These are phyloP conservation scores for Dryas integrifolia DNA, from an alignment of 331 rosid genomes.

Conservation along the genomic window DNA sequence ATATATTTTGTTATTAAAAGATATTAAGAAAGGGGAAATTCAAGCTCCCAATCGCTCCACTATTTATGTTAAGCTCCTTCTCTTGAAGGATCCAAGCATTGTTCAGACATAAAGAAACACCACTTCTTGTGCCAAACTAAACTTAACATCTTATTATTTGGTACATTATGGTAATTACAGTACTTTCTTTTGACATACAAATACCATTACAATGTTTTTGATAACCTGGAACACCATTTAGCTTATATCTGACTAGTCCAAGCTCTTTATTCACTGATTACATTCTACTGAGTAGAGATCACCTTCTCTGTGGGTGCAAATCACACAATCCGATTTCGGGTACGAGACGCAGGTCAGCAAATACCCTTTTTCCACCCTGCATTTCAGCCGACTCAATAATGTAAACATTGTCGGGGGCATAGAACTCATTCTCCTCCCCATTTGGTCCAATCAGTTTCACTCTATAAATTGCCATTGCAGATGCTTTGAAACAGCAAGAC, in stretches of 20 bases:
- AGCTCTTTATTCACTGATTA: not conserved
- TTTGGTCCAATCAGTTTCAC: slow-evolving; percentile 64
- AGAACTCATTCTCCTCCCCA: slow-evolving; percentile 52
- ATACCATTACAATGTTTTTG: too few species aligned
- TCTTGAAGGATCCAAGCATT: too few species aligned
- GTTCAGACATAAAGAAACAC: too few species aligned
- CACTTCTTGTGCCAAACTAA: too few species aligned
- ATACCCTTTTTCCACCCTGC: slow-evolving; percentile 61
- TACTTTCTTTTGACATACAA: too few species aligned
- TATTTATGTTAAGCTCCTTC: too few species aligned
- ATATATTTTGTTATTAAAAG: too few species aligned
- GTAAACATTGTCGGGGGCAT: slow-evolving; percentile 61
- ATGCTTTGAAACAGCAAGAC: slow-evolving; percentile 46
- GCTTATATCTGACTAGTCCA: not conserved
- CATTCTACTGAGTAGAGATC: slow-evolving; percentile 35
- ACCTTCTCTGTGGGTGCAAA: slow-evolving; percentile 60
- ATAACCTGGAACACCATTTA: too few species aligned
- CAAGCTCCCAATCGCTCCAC: too few species aligned
- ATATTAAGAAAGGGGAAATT: too few species aligned
- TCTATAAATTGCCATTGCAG: slow-evolving; percentile 58
- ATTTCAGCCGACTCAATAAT: slow-evolving; percentile 66
- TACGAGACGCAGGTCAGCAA: slow-evolving; percentile 58
- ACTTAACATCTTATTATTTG: too few species aligned
- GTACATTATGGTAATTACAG: too few species aligned
- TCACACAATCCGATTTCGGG: slow-evolving; percentile 57